Base-by-base conservation (phyloP, 176 grass and related monocot species). In the Oryza glaberrima region DNA sequence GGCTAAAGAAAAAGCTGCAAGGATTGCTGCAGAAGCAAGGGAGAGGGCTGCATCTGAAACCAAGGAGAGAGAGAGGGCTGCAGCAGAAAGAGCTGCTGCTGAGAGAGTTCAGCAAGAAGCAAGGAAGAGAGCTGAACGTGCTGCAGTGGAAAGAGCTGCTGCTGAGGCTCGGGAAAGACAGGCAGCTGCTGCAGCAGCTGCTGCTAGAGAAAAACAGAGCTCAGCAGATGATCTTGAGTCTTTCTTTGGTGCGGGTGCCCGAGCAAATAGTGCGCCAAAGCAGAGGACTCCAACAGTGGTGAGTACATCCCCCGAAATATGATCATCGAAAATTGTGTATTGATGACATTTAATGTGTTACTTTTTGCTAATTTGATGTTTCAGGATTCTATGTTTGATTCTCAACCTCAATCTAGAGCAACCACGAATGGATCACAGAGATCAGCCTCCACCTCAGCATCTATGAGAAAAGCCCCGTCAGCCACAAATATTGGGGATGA, bases 151-250 rank as follows among this genome's bases (percentile, higher is more conserved):
- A 73, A 87, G 94, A 87, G 91, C 87, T 90, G 87, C 89, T 60
- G 26, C 78, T 58, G 94, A 93, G 78, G 91, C 87, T 89, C 88
- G 82, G 74, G 75, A 92, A 88, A 95, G 88, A 79, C 90, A 89
- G 20, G 87, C 87, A 49, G 43, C 43, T 41, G 90, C 86, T 22
- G 90, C 89, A 0, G 90, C 90, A 10, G 73, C 90, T 60, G 89
- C 85, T 52, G 77, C 86, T 67, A 85, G 86, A 81, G 86, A 93
- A 84, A 91, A 94, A 77, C 89, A 94, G 48, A 91, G 85, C 67
- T 81, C 78, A 38, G 26, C 84, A 70, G 85, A 96, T 92, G 96
- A 99, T 86, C 81, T 99, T 23, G 96, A 98, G 43, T 95, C 93
- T 13, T 91, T 98, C 82, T 98, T 98, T 20, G 75, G 93, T 48